Evolutionary conservation across 257 asterid genomes (phyloP), one percentile per base, ranked within the genome.

Genomic region (Forsythia suspensa): DNA sequence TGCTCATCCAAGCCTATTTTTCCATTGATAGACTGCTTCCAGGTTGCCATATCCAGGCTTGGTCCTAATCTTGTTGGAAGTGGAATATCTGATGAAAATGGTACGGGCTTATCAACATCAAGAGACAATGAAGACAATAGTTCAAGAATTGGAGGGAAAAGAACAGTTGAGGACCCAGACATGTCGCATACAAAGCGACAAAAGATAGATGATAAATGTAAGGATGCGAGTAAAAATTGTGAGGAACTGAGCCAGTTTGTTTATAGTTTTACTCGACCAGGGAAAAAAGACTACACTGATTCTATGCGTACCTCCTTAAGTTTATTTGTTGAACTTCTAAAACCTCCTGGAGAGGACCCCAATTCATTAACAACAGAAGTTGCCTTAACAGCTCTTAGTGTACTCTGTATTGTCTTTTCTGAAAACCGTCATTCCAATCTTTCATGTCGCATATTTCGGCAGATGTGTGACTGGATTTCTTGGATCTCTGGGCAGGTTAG

Each of bases 401-500:
- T 86, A 44, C 94, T 95, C 70, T 89, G 96, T 83, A 89, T 91
- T 83, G 88, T 88, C 70, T 93, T 91, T 77, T 90, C 92, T 48
- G 89, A 90, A 77, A 82, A 83, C 83, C 97, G 94, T 70, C 88
- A 85, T 73, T 77, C 85, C 24, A 86, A 83, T 81, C 89, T 92
- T 81, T 86, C 94, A 13, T 70, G 77, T 79, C 24, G 77, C 76
- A 85, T 90, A 84, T 89, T 88, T 78, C 91, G 71, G 88, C 86
- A 81, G 84, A 90, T 92, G 88, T 40, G 79, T 77, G 82, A 84
- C 80, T 95, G 99, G 99, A 86, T 92, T 69, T 87, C 83, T 76
- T 95, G 99, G 99, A 81, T 95, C 81, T 76, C 67, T 80, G 92
- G 88, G 84, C 96, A 93, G 98, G 99, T 93, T 82, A 77, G 85